These are phyloP conservation scores for Melanopsichium pennsylvanicum DNA, from an alignment of 1,284 basidiomycete species.

Conservation along the genomic window DNA sequence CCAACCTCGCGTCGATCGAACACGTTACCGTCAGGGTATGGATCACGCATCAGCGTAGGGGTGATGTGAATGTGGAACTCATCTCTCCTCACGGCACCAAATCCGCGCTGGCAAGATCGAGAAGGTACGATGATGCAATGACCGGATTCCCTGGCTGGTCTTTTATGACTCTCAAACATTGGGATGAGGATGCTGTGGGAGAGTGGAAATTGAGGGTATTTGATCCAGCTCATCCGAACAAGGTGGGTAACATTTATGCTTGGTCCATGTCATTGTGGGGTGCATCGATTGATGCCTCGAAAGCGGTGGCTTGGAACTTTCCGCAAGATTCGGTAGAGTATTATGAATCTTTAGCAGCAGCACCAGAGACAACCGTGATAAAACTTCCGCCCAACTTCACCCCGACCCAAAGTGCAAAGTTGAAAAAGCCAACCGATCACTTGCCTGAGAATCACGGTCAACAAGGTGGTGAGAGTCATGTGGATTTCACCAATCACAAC, in stretches of 20 bases:
- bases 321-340: conserved; percentile 57
- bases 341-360: conserved; percentile 71
- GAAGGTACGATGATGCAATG: conserved; percentile 75
- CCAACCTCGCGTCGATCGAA: conserved; percentile 88
- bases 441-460: conserved; percentile 83
- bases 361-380: conserved; percentile 53
- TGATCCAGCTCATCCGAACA: conserved; percentile 74
- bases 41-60: conserved; percentile 84
- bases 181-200: conserved; percentile 94
- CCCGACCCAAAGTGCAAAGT: conserved; percentile 34
- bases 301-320: conserved; percentile 69
- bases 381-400: conserved; percentile 66
- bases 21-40: conserved; percentile 93
- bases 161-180: conserved; percentile 98
- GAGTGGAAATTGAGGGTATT: conserved; percentile 86
- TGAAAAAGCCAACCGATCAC: conserved; percentile 80
- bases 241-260: conserved; percentile 79
- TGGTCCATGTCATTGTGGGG: conserved; percentile 97
- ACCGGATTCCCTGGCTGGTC: conserved; percentile 90
- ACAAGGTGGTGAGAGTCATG: conserved; percentile 63
- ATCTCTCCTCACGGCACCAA: conserved; percentile 84
- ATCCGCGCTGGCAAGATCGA: conserved; percentile 81
- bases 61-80: conserved; percentile 91
- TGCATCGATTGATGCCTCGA: conserved; percentile 77
- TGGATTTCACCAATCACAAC: conserved; percentile 64